These are phyloP conservation scores for Basipetospora sp. DNA, from an alignment of 2,329 filamentous ascomycete genomes.

Conservation along the genomic window DNA sequence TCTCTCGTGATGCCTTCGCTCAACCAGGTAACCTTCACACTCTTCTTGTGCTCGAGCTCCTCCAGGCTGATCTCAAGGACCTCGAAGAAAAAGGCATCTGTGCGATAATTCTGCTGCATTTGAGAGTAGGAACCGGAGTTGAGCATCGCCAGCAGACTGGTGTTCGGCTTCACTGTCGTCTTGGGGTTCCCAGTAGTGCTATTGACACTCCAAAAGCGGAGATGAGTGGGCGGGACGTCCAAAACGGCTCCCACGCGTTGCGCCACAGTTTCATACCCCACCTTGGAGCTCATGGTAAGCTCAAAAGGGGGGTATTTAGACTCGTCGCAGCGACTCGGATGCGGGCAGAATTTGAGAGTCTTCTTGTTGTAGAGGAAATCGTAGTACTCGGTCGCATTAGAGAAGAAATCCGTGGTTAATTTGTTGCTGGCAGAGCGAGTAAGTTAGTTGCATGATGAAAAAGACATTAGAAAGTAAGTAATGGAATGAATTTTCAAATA, in stretches of 20 bases:
- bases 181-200: slow-evolving; percentile 63
- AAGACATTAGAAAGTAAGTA: too few species aligned
- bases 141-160: slow-evolving; percentile 61
- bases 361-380: slow-evolving; percentile 82
- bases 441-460: too few species aligned
- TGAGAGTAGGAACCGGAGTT: slow-evolving; percentile 50
- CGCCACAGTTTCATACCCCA: slow-evolving; percentile 75
- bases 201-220: slow-evolving; percentile 84
- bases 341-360: slow-evolving; percentile 62
- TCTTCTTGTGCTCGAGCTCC: slow-evolving; percentile 86
- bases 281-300: slow-evolving; percentile 70
- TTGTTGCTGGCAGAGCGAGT: slow-evolving; percentile 1
- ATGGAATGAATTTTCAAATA: too few species aligned
- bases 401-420: slow-evolving; percentile 33
- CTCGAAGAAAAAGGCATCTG: slow-evolving; percentile 79
- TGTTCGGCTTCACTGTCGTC: slow-evolving; percentile 53
- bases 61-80: slow-evolving; percentile 85
- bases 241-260: slow-evolving; percentile 70
- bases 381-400: slow-evolving; percentile 75
- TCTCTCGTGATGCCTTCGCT: slow-evolving; percentile 86
- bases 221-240: slow-evolving; percentile 64
- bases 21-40: slow-evolving; percentile 67
- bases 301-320: slow-evolving; percentile 53
- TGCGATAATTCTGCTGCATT: slow-evolving; percentile 55
- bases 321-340: slow-evolving; percentile 39